Evolutionary conservation across 2,329 filamentous ascomycete genomes (phyloP), one percentile per base, ranked within the genome.

Genomic region (Stagonosporopsis cucurbitacearum): DNA sequence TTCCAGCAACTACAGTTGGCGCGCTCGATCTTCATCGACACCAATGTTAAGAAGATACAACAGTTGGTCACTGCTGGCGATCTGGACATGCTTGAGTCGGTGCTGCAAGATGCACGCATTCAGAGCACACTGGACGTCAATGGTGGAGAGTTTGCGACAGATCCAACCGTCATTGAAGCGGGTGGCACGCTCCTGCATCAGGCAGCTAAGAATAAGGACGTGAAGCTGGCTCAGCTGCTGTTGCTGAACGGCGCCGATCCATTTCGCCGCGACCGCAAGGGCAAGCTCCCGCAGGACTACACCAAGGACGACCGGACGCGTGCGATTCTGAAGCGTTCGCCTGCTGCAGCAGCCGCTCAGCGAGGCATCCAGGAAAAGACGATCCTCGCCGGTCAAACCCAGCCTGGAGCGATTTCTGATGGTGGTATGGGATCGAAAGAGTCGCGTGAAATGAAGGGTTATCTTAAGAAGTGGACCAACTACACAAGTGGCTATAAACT

Each of bases 401-500:
- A 81, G 8, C 80, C 85, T 23, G 81, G 87, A 15, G 80, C 83
- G 9, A 84, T 90, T 62, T 80, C 85, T 1, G 85, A 87, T 33
- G 75, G 75, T 44, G 79, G 81, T 15, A 76, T 85, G 55, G 90
- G 89, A 23, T 89, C 90, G 15, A 92, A 94, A 64, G 95, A 99
- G 71, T 90, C 91, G 17, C 85, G 93, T 43, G 94, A 98, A 77
- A 98, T 99, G 91, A 97, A 96, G 79, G 95, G 95, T 6, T 99
- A 98, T 74, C 81, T 99, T 53, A 98, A 97, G 79, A 99, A 99
- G 76, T 99, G 95, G 95, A 99, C 95, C 43, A 99, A 99, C 74
- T 99, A 99, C 74, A 93, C 94, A 20, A 93, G 91, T 72, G 95
- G 95, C 8, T 99, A 97, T 79, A 96, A 99, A 78, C 77, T 99